These are phyloP conservation scores for Monosporascus sp. DNA, from an alignment of 2,329 filamentous ascomycete genomes.

Conservation along the genomic window DNA sequence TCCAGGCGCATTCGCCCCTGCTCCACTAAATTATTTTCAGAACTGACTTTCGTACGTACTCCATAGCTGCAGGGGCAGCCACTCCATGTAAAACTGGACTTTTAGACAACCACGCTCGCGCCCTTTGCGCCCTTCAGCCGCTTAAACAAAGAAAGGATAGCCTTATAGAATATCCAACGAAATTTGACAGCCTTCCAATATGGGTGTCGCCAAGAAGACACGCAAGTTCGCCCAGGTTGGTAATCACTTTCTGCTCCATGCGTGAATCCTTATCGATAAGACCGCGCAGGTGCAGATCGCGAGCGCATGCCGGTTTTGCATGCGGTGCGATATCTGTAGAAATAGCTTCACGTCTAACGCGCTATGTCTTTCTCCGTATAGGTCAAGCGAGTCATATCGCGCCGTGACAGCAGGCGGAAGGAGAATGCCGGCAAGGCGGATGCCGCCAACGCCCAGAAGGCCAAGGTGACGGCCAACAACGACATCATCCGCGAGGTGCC, in stretches of 20 bases:
- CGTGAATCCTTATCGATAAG: constrained; percentile 22
- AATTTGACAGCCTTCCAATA: constrained; percentile 30
- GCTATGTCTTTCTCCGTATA: constrained; percentile 17
- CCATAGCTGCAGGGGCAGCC: no score
- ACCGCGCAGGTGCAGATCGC: constrained; percentile 7
- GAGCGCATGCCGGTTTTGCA: no score
- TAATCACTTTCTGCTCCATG: constrained; percentile 15
- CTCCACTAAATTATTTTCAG: no score
- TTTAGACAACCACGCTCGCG: no score
- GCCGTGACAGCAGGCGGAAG: constrained; percentile 74
- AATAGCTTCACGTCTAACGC: background rate
- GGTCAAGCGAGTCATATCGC: constrained; percentile 78
- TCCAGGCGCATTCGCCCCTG: no score
- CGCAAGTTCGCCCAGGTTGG: constrained; percentile 77
- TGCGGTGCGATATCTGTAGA: background rate
- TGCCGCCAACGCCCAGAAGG: constrained; percentile 51
- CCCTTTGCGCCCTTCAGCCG: no score
- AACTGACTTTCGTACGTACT: no score
- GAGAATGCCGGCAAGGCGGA: constrained; percentile 70
- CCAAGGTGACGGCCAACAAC: constrained; percentile 45
- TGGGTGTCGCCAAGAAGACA: constrained; percentile 87
- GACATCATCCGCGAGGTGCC: constrained; percentile 73
- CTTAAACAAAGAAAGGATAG: no score
- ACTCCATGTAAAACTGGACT: no score
- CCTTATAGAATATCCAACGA: no score